A percentile compares a stretch with the other conserved stretches of the same genome.
These are phyloP conservation scores for Leccinellum albellum DNA, from an alignment of 768 basidiomycete species.

Conservation along the genomic window DNA sequence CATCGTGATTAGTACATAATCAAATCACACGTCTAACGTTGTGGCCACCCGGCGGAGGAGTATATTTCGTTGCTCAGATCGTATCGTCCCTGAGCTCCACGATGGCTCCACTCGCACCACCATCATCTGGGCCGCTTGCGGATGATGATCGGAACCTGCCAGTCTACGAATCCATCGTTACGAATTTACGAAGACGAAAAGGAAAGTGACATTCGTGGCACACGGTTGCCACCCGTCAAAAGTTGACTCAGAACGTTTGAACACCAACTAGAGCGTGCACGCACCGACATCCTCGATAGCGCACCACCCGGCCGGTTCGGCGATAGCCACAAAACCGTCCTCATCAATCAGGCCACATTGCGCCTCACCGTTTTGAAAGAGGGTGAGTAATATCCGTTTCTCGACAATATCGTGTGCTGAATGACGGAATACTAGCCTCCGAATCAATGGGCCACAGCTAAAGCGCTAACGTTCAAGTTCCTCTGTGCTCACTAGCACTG, in stretches of 20 bases:
- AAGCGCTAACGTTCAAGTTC: constrained; percentile 12
- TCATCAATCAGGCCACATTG: constrained; percentile 5
- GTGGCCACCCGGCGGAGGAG: neutral
- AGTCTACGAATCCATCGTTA: constrained; percentile 2
- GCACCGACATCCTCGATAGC: constrained; percentile 5
- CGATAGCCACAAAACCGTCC: constrained; percentile 6
- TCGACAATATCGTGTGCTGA: constrained; percentile 18
- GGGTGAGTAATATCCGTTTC: constrained; percentile 24
- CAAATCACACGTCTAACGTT: neutral
- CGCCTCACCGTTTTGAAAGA: constrained; percentile 2
- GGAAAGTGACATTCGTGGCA: constrained; percentile 8
- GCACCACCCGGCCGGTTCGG: constrained; percentile 6
- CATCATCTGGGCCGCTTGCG: constrained; percentile 10
- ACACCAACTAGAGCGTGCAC: neutral
- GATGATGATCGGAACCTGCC: constrained; percentile 24
- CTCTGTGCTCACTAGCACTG: constrained; percentile 16
- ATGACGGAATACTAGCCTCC: constrained; percentile 24
- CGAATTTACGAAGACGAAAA: constrained; percentile 5
- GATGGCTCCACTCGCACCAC: neutral
- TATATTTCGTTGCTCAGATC: constrained; percentile 12
- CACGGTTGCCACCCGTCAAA: constrained; percentile 12
- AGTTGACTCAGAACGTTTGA: neutral
- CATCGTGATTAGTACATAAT: constrained; percentile 9
- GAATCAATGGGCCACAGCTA: constrained; percentile 26
- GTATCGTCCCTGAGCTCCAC: neutral